Evolutionary conservation across 345 rosid genomes (phyloP).

Genomic region (Cochlearia excelsa): DNA sequence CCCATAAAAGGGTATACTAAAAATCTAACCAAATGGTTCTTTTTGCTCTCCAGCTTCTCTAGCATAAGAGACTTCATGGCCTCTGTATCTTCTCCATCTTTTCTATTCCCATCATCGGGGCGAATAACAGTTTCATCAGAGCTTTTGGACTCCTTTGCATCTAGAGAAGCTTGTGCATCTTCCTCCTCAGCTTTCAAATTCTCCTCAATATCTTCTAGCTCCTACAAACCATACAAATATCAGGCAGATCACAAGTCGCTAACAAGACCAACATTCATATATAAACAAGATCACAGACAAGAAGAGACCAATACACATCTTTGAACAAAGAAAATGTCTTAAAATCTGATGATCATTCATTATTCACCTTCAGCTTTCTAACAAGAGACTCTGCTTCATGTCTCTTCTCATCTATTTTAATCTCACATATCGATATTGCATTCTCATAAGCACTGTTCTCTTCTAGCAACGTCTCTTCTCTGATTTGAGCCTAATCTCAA

Average conservation of each 20-base stretch:
- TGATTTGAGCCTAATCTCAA: constrained; percentile 57
- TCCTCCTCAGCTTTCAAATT: constrained; percentile 53
- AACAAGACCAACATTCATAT: constrained; percentile 9
- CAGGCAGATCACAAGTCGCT: constrained; percentile 1
- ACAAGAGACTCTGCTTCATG: constrained; percentile 60
- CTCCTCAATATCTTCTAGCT: constrained; percentile 59
- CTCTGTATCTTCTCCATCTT: constrained; percentile 45
- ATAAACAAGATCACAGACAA: constrained; percentile 13
- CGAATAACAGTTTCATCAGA: constrained; percentile 34
- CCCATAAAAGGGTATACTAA: constrained; percentile 4
- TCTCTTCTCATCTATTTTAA: constrained; percentile 59
- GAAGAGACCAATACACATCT: too few relatives aligned
- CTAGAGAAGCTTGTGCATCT: constrained; percentile 38
- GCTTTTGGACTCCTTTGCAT: constrained; percentile 35
- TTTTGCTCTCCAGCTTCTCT: constrained; percentile 71
- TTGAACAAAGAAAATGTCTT: too few relatives aligned
- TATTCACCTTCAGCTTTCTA: constrained; percentile 56
- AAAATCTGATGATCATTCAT: too few relatives aligned
- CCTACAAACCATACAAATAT: constrained; percentile 42
- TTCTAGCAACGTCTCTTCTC: constrained; percentile 68
- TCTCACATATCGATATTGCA: constrained; percentile 75
- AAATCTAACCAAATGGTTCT: constrained; percentile 61
- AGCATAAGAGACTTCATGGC: constrained; percentile 42
- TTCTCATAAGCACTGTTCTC: constrained; percentile 75
- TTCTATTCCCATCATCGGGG: constrained; percentile 28